phyloP scores from a whole-genome alignment of 2,329 filamentous ascomycete species.

The Ascochyta fabae region DNA sequence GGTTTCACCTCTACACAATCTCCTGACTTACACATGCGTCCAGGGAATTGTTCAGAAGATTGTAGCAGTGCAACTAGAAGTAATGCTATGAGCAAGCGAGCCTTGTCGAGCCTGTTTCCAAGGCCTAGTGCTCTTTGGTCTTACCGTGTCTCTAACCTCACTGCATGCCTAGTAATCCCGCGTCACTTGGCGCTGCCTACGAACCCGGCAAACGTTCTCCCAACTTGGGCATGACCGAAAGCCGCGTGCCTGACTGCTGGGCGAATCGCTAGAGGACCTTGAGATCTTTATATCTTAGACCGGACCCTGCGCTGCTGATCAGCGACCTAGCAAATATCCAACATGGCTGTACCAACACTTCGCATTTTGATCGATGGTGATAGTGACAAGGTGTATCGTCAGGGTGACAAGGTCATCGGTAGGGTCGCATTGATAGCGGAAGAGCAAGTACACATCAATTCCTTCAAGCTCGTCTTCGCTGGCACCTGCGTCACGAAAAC shows the following conservation, averaged over 20 bases:
- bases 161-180: conserved; percentile 39
- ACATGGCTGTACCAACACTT: conserved; percentile 37
- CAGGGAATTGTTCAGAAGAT: not conserved
- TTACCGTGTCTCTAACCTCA: conserved; percentile 29
- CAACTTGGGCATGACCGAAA: conserved; percentile 34
- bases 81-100: not conserved
- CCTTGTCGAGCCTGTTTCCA: conserved; percentile 26
- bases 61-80: not conserved
- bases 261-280: conserved; percentile 18
- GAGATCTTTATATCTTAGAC: conserved; percentile 30
- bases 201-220: conserved; percentile 41
- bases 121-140: conserved; percentile 23
- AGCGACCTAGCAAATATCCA: conserved; percentile 12
- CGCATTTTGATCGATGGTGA: conserved; percentile 44
- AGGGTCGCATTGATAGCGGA: conserved; percentile 38
- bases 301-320: conserved; percentile 39
- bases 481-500: conserved; percentile 45
- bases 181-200: conserved; percentile 37
- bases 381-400: conserved; percentile 35
- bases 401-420: conserved; percentile 44
- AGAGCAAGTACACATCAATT: conserved; percentile 36
- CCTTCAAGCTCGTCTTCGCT: conserved; percentile 38
- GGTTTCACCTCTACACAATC: not conserved
- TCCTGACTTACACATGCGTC: conserved; percentile 2
- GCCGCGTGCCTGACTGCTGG: conserved; percentile 32